Conservation (phyloP, 1,139 yeast species). For the Blastobotrys petasosporus region DNA sequence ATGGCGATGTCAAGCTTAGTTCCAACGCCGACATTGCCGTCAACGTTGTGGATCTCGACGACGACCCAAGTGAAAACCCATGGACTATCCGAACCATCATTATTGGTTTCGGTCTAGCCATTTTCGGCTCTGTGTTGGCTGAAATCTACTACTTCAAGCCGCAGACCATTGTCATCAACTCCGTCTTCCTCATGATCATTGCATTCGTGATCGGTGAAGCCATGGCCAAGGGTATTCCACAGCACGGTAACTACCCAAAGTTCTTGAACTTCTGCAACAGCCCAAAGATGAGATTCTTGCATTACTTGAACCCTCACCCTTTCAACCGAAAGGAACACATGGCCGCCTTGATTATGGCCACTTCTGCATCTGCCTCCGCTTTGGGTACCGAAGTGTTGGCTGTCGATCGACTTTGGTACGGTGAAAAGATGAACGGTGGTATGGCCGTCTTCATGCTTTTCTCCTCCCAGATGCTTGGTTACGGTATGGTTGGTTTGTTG, state of each 20-base stretch:
- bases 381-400: constrained; percentile 53
- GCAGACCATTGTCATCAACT: constrained; percentile 30
- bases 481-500: constrained; percentile 51
- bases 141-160: constrained; percentile 34
- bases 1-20: neutral
- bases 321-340: constrained; percentile 56
- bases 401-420: constrained; percentile 43
- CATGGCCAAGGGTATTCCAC: constrained; percentile 26
- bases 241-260: constrained; percentile 5
- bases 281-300: constrained; percentile 12
- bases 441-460: constrained; percentile 44
- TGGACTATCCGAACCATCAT: constrained; percentile 30
- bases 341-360: constrained; percentile 47
- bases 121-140: constrained; percentile 32
- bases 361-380: constrained; percentile 49
- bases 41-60: constrained; percentile 12
- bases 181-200: constrained; percentile 30
- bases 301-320: constrained; percentile 46
- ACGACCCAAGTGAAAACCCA: constrained; percentile 23
- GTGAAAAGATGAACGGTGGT: constrained; percentile 34
- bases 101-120: constrained; percentile 30
- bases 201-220: constrained; percentile 30
- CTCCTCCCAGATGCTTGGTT: constrained; percentile 48
- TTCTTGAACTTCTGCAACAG: constrained; percentile 7
- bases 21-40: constrained; percentile 2